phyloP scores from a whole-genome alignment of 2,329 filamentous ascomycete species.

The Amphichorda felina region DNA sequence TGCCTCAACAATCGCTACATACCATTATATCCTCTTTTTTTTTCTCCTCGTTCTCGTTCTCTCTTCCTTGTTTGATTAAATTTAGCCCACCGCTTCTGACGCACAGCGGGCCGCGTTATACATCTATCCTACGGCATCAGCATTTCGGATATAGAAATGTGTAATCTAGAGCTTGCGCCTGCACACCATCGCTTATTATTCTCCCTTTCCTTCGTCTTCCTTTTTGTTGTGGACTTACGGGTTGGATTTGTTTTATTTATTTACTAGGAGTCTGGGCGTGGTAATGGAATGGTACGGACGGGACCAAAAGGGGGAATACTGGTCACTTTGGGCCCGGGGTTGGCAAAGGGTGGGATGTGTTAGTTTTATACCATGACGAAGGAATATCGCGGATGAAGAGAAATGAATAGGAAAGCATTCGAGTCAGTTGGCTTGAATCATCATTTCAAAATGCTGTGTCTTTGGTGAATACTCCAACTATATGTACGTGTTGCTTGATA shows the following conservation, averaged over 20 bases:
- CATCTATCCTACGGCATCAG: not conserved
- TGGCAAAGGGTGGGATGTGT: not conserved
- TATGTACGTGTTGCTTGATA: no score
- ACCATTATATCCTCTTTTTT: not conserved
- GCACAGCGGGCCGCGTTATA: not conserved
- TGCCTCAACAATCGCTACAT: constrained; percentile 1
- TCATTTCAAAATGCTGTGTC: no score
- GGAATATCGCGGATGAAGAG: not conserved
- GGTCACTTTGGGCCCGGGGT: not conserved
- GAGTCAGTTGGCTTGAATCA: no score
- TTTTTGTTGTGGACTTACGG: no score
- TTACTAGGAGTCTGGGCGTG: no score
- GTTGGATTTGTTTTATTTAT: no score
- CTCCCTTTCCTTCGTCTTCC: no score
- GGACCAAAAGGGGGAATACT: not conserved
- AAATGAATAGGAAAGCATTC: no score
- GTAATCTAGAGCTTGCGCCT: constrained; percentile 1
- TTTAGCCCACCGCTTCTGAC: not conserved
- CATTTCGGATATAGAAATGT: not conserved
- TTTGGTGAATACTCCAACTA: no score
- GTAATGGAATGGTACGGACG: no score
- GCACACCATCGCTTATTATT: not conserved
- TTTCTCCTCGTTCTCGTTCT: not conserved
- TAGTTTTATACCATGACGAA: not conserved
- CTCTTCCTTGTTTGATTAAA: not conserved